Conservation (phyloP, 2,329 filamentous ascomycete species). For the Albifimbria verrucaria region DNA sequence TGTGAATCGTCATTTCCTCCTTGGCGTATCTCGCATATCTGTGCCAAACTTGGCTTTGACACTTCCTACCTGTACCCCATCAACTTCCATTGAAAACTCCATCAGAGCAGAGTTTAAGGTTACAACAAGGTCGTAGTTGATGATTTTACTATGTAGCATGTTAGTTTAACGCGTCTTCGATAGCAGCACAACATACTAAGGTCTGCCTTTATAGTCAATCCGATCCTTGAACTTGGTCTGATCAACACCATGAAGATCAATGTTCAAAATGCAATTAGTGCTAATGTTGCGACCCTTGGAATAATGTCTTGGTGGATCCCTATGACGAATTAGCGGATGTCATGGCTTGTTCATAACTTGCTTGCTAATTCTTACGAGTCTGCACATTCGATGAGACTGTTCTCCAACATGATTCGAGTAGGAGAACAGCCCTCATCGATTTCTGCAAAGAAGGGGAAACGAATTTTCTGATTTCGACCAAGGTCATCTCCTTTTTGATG, state of each 20-base stretch:
- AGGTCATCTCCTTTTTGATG: slow-evolving; percentile 14
- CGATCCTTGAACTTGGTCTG: not conserved
- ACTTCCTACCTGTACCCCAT: not conserved
- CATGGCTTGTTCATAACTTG: not conserved
- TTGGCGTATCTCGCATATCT: too few relatives aligned
- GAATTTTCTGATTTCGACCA: slow-evolving; percentile 7
- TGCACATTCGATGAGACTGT: not conserved
- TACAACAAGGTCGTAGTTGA: not conserved
- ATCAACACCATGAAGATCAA: not conserved
- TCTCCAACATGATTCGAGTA: not conserved
- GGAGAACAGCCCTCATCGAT: not conserved
- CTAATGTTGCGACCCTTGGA: not conserved
- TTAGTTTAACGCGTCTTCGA: not conserved
- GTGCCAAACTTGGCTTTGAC: not conserved
- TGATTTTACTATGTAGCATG: not conserved
- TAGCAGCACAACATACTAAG: not conserved
- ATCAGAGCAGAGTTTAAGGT: not conserved
- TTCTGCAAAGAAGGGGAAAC: not conserved
- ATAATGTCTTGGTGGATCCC: not conserved
- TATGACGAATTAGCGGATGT: not conserved
- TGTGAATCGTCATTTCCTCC: too few relatives aligned
- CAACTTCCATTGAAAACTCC: not conserved
- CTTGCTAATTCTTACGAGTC: not conserved
- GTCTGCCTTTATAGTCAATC: not conserved
- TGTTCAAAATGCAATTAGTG: not conserved